Conservation (phyloP, 208 protist species). For the Tetramitus jugosus region DNA sequence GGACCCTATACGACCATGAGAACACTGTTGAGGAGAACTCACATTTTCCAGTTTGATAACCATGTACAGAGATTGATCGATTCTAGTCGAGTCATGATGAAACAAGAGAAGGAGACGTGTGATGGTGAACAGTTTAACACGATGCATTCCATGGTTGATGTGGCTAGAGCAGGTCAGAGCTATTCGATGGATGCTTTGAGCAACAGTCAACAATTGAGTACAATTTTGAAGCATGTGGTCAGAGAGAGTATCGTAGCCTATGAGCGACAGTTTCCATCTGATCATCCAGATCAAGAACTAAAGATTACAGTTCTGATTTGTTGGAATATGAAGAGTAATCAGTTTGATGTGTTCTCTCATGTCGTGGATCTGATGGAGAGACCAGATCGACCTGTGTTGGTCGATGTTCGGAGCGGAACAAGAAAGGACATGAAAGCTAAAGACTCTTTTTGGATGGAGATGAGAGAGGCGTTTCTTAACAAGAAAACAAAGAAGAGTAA, state of each 20-base stretch:
- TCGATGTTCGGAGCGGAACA: neutral
- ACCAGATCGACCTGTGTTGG: neutral
- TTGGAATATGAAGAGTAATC: neutral
- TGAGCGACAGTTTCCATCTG: neutral
- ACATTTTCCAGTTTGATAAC: neutral
- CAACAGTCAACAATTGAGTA: neutral
- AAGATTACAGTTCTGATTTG: neutral
- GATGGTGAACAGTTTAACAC: neutral
- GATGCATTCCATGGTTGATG: too few relatives aligned
- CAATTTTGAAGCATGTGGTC: neutral
- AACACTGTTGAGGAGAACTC: neutral
- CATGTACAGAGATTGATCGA: neutral
- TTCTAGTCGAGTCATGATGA: neutral
- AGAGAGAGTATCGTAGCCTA: neutral
- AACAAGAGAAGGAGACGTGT: neutral
- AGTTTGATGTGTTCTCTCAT: conserved; percentile 7
- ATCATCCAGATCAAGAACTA: neutral
- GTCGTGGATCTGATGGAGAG: neutral
- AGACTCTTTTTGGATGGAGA: neutral
- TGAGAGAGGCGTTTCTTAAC: neutral
- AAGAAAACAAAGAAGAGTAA: neutral
- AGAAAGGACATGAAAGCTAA: neutral
- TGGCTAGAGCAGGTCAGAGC: too few relatives aligned
- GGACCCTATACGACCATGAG: neutral
- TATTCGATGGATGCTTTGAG: neutral